Evolutionary conservation across 1,139 yeast species (phyloP), one percentile per base, ranked within the genome.

Genomic region (Pichia terricola): DNA sequence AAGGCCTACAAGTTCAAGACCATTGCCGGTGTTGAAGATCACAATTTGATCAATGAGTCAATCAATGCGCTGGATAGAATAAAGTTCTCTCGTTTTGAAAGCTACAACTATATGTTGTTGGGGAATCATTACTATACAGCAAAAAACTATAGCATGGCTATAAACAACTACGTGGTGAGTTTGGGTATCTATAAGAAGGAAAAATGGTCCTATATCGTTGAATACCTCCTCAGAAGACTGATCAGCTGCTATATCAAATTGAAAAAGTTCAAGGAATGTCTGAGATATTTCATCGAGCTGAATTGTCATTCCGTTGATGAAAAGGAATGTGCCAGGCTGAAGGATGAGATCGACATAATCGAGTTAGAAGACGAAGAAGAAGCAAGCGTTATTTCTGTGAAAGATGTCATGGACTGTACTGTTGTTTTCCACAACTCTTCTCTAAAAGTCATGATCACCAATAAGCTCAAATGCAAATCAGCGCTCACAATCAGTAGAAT

Each of bases 91-190:
- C 54, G 75, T 48, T 50, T 66, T 28, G 58, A 68, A 41, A 62
- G 69, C 0, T 73, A 67, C 51, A 59, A 75, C 4, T 67, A 70
- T 51, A 76, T 68, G 61, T 66, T 70, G 46, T 55, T 77, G 7
- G 86, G 73, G 1, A 76, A 75, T 44, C 71, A 69, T 43, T 65
- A 68, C 51, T 66, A 56, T 39, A 47, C 50, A 0, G 42, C 49
- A 16, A 48, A 53, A 3, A 65, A 70, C 38, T 66, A 51, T 45
- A 68, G 65, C 3, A 62, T 63, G 49, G 76, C 84, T 0, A 57
- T 66, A 3, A 64, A 64, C 36, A 63, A 61, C 44, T 75, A 62
- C 47, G 63, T 66, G 38, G 61, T 60, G 4, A 55, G 69, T 2
- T 41, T 66, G 28, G 60, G 65, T 5, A 47, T 55, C 2, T 53